Conservation (phyloP, 495 filamentous ascomycete species). For the Xylaria intraflava region DNA sequence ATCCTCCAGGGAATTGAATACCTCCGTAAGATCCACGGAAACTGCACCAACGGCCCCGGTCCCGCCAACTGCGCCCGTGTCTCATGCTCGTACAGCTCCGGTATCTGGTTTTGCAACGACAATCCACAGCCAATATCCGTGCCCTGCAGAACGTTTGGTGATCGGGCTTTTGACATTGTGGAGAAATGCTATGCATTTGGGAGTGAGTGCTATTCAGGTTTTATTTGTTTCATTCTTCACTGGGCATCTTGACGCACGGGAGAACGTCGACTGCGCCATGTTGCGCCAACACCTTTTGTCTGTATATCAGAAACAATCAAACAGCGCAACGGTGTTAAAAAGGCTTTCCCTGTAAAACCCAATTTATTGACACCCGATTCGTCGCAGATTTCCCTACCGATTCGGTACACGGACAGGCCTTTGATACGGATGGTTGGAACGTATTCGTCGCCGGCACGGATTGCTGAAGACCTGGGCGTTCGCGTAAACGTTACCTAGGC, state of each 20-base stretch:
- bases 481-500: background rate
- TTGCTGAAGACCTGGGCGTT: background rate
- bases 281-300: background rate
- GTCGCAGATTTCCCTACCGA: constrained; percentile 5
- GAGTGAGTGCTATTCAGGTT: background rate
- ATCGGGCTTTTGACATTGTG: constrained; percentile 5
- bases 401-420: constrained; percentile 4
- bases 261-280: background rate
- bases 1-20: constrained; percentile 7
- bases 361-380: background rate
- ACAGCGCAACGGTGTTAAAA: background rate
- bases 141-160: constrained; percentile 9
- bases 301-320: too few species aligned
- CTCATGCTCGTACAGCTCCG: constrained; percentile 8
- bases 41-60: constrained; percentile 7
- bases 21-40: constrained; percentile 4
- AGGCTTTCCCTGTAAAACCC: background rate
- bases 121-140: constrained; percentile 7
- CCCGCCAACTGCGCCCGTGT: constrained; percentile 6
- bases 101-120: constrained; percentile 13
- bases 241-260: background rate
- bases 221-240: background rate
- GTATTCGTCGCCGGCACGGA: background rate
- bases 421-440: constrained; percentile 7
- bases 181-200: constrained; percentile 8